Evolutionary conservation across 2,329 filamentous ascomycete genomes (phyloP).

Genomic region (Mariannaea elegans): DNA sequence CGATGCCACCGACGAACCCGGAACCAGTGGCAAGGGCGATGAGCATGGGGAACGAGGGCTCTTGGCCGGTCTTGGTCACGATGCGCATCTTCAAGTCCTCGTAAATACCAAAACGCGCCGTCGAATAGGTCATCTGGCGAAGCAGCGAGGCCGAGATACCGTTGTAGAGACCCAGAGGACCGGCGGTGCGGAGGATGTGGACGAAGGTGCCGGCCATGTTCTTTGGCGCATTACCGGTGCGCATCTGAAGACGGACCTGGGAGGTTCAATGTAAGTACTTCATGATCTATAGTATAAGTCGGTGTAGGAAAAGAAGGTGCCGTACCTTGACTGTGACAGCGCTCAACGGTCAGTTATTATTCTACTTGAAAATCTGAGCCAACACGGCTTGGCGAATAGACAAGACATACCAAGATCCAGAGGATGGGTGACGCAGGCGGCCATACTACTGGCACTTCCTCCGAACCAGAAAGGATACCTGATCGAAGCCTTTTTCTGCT

Average conservation of each 20-base stretch:
- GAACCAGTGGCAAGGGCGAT: slow-evolving; percentile 84
- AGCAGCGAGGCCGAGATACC: slow-evolving; percentile 93
- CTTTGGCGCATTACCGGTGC: slow-evolving; percentile 76
- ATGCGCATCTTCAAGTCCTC: slow-evolving; percentile 83
- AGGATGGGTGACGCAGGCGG: slow-evolving; percentile 91
- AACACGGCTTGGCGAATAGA: background rate
- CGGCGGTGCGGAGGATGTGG: slow-evolving; percentile 80
- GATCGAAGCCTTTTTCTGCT: slow-evolving; percentile 53
- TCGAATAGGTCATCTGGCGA: slow-evolving; percentile 95
- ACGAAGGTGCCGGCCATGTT: slow-evolving; percentile 87
- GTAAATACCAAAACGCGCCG: slow-evolving; percentile 95
- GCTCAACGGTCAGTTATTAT: slow-evolving; percentile 34
- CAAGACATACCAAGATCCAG: slow-evolving; percentile 81
- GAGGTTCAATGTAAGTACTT: slow-evolving; percentile 21
- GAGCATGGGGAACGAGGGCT: slow-evolving; percentile 78
- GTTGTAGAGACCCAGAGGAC: slow-evolving; percentile 83
- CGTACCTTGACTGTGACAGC: slow-evolving; percentile 58
- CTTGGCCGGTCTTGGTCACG: slow-evolving; percentile 57
- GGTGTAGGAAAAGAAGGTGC: background rate
- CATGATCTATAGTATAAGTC: background rate
- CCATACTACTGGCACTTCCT: slow-evolving; percentile 91
- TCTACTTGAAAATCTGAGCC: background rate
- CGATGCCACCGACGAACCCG: slow-evolving; percentile 87
- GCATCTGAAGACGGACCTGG: slow-evolving; percentile 88
- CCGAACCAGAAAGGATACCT: slow-evolving; percentile 95